Evolutionary conservation across 2,329 filamentous ascomycete genomes (phyloP).

Genomic region (Exophiala calicioides): DNA sequence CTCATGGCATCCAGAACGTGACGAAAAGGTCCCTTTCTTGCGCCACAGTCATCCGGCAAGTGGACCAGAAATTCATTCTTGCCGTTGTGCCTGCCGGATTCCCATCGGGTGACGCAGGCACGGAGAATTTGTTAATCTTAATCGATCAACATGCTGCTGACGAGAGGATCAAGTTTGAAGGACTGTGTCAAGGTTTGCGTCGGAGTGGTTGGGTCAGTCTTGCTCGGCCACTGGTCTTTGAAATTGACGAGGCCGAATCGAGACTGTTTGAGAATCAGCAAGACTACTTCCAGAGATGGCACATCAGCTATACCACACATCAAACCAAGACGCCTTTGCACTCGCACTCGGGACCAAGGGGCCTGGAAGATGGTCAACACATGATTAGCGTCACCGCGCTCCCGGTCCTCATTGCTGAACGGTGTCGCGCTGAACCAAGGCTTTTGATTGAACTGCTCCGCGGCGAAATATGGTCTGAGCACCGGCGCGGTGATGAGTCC

Average conservation of each 20-base stretch:
- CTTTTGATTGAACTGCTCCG: conserved; percentile 74
- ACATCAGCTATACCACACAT: conserved; percentile 64
- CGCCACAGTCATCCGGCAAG: conserved; percentile 73
- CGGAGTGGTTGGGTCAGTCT: conserved; percentile 37
- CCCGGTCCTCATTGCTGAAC: conserved; percentile 71
- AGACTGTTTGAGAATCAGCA: conserved; percentile 57
- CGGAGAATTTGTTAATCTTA: conserved; percentile 62
- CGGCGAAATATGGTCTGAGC: conserved; percentile 68
- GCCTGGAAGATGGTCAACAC: conserved; percentile 14
- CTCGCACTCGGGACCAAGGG: not conserved
- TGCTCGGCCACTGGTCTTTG: conserved; percentile 62
- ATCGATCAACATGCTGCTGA: conserved; percentile 97
- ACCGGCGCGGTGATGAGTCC: not conserved
- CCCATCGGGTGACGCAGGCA: no score
- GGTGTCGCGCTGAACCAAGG: conserved; percentile 71
- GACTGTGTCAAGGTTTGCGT: conserved; percentile 63
- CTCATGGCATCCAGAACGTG: conserved; percentile 1
- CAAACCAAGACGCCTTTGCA: not conserved
- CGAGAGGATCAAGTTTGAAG: conserved; percentile 79
- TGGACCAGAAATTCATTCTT: conserved; percentile 88
- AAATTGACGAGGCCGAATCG: conserved; percentile 63
- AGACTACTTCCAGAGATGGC: conserved; percentile 70
- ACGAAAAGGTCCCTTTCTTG: conserved; percentile 50
- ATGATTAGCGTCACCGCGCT: conserved; percentile 58
- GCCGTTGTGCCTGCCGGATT: conserved; percentile 57